A percentile compares a stretch with the other conserved stretches of the same genome.
Evolutionary conservation across 345 rosid species (phyloP).

Genomic region (Brassica incana): DNA sequence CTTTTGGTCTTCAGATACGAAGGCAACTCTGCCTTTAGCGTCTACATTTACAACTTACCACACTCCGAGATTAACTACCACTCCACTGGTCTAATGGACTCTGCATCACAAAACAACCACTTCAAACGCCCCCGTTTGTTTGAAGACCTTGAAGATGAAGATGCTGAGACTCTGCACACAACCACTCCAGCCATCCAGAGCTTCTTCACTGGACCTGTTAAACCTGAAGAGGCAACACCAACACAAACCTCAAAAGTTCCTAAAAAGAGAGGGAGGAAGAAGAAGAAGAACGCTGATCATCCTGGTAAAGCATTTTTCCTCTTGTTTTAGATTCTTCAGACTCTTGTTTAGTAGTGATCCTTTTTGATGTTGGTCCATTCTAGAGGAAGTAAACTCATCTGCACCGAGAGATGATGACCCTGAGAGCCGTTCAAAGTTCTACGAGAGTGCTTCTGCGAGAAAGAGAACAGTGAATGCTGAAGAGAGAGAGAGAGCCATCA

Average conservation of each 20-base stretch:
- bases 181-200: constrained; percentile 53
- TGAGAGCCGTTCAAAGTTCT: constrained; percentile 58
- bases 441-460: constrained; percentile 81
- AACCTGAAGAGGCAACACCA: constrained; percentile 42
- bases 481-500: constrained; percentile 71
- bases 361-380: constrained; percentile 9
- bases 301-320: constrained; percentile 53
- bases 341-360: not conserved
- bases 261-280: constrained; percentile 70
- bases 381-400: constrained; percentile 51
- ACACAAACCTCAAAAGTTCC: constrained; percentile 35
- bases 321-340: not conserved
- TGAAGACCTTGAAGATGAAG: constrained; percentile 77
- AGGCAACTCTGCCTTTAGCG: constrained; percentile 73
- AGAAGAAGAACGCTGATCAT: constrained; percentile 59
- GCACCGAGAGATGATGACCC: constrained; percentile 47
- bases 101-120: constrained; percentile 43
- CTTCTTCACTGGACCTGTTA: constrained; percentile 47
- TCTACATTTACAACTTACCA: constrained; percentile 68
- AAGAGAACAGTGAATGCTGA: constrained; percentile 78
- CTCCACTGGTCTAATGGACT: constrained; percentile 42
- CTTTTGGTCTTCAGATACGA: constrained; percentile 81
- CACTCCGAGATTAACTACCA: constrained; percentile 71
- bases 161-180: constrained; percentile 42
- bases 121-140: constrained; percentile 61